Conservation (phyloP, 1,284 basidiomycete genomes). For the Malassezia obtusa region DNA sequence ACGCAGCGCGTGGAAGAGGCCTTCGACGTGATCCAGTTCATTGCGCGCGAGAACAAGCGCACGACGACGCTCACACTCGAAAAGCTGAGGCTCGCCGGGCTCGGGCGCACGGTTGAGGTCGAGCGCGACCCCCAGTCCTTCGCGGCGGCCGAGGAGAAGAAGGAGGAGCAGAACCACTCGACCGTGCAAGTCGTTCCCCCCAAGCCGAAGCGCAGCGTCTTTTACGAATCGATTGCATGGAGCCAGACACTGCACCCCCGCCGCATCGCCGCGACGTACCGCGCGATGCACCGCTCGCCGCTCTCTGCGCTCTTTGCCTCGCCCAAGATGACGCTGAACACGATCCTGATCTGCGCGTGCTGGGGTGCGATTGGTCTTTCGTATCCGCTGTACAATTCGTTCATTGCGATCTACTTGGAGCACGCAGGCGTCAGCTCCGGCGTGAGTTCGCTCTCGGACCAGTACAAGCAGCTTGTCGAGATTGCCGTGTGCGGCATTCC, state of each 20-base stretch:
- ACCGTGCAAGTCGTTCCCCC: neutral
- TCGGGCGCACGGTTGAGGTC: conserved; percentile 24
- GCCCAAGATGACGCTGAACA: conserved; percentile 58
- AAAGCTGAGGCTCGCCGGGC: conserved; percentile 27
- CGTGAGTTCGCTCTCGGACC: conserved; percentile 50
- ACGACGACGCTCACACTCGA: conserved; percentile 26
- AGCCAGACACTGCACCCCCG: conserved; percentile 10
- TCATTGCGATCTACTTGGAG: conserved; percentile 57
- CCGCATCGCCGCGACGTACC: conserved; percentile 16
- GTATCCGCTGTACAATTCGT: conserved; percentile 63
- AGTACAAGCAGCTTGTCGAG: conserved; percentile 57
- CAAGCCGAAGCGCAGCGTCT: neutral
- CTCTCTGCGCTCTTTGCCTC: conserved; percentile 59
- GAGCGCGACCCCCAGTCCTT: conserved; percentile 52
- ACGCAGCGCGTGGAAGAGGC: conserved; percentile 63
- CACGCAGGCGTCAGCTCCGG: conserved; percentile 51
- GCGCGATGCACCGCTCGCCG: conserved; percentile 49
- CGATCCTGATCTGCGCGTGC: conserved; percentile 55
- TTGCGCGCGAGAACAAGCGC: conserved; percentile 62
- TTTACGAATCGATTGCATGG: neutral
- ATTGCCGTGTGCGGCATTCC: conserved; percentile 60
- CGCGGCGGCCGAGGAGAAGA: conserved; percentile 51
- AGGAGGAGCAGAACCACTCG: conserved; percentile 19
- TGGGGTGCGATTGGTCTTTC: conserved; percentile 66
- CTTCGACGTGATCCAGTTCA: conserved; percentile 59